phyloP scores from a whole-genome alignment of 768 basidiomycete species.

The Termitomyces sp. region DNA sequence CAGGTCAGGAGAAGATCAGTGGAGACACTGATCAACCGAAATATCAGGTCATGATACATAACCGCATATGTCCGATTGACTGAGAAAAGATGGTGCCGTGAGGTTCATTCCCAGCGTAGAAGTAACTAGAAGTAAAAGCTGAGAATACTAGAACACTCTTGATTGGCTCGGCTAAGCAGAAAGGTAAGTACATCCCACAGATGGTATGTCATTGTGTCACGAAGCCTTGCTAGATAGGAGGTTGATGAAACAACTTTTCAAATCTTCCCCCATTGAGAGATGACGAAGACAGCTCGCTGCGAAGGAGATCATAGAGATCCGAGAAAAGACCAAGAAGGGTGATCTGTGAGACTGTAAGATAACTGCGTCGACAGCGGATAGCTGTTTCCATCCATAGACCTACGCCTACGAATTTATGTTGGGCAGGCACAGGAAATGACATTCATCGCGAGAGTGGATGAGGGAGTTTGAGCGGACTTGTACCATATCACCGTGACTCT shows the following conservation, averaged over 20 bases:
- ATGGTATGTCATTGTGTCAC: neutral
- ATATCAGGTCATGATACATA: neutral
- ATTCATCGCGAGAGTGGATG: neutral
- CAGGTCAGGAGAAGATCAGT: conserved; percentile 2
- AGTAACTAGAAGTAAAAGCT: neutral
- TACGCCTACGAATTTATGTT: neutral
- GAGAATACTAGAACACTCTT: neutral
- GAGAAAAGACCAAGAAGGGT: conserved; percentile 1
- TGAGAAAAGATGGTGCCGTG: neutral
- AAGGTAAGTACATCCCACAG: neutral
- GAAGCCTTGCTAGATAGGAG: conserved; percentile 3
- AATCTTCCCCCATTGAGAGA: conserved; percentile 3
- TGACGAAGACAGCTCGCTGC: neutral
- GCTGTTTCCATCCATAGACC: neutral
- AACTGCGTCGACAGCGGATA: neutral
- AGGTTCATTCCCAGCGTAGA: neutral
- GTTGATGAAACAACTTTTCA: neutral
- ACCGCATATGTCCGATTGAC: neutral
- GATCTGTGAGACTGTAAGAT: neutral
- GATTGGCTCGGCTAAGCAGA: neutral
- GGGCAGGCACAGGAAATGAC: neutral
- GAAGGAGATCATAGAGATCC: neutral
- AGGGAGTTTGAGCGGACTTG: neutral
- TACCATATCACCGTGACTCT: neutral
- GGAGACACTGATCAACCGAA: neutral